Evolutionary conservation across 495 filamentous ascomycete genomes (phyloP), one percentile per base, ranked within the genome.

Genomic region (Xylona heveae): DNA sequence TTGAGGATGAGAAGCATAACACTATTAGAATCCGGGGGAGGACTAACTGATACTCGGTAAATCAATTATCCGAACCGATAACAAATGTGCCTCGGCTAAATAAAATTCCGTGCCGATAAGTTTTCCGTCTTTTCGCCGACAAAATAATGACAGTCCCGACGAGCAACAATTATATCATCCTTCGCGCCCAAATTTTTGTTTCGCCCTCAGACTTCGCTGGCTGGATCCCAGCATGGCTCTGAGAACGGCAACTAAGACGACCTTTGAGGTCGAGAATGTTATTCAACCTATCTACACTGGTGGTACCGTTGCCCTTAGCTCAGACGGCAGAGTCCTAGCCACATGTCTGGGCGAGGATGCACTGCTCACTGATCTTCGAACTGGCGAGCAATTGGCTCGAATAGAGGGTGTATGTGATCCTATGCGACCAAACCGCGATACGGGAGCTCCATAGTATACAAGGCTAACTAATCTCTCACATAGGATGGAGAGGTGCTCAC

Each of bases 241-340:
- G 24, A 38, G 43, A 26, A 27, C 43, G 16, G 39, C 38, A 8
- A 24, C 62, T 31, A 75, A 79, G 59, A 94, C 83, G 16, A 90
- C 90, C 24, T 99, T 92, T 48, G 76, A 84, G 50, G 65, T 74
- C 33, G 59, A 58, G 38, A 68, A 72, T 37, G 71, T 76, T 16
- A 80, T 99, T 27, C 79, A 82, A 42, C 90, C 88, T 22, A 82
- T 94, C 27, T 93, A 85, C 50, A 90, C 84, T 19, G 85, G 88
- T 35, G 88, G 88, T 30, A 73, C 72, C 44, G 75, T 85, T 39
- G 71, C 80, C 23, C 64, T 95, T 26, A 78, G 84, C 59, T 60
- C 68, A 51, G 70, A 65, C 53, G 85, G 83, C 24, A 69, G 71
- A 39, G 64, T 95, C 33, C 63, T 99, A 30, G 83, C 79, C 15